Conservation (phyloP, 805 yeast species). For the Candida vaughaniae region DNA sequence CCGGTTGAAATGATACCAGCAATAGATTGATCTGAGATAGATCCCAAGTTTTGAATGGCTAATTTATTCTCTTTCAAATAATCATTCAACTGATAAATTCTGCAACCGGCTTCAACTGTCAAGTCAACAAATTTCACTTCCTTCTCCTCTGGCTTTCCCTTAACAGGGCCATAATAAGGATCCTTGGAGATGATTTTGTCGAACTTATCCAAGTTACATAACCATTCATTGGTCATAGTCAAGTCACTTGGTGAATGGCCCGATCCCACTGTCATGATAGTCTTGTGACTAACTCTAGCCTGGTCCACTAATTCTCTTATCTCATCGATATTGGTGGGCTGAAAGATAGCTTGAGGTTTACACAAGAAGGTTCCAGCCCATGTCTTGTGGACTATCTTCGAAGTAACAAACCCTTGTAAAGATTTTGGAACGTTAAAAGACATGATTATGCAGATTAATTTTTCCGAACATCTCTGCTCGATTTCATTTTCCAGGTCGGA, state of each 20-base stretch:
- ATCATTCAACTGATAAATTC: conserved; percentile 73
- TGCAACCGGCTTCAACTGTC: conserved; percentile 91
- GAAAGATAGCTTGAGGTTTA: conserved; percentile 73
- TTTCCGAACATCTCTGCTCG: conserved; percentile 6
- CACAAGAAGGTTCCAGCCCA: conserved; percentile 93
- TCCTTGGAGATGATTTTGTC: conserved; percentile 50
- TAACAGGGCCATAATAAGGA: conserved; percentile 44
- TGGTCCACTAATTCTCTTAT: conserved; percentile 61
- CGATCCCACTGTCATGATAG: conserved; percentile 83
- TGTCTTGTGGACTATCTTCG: conserved; percentile 52
- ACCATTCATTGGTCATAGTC: conserved; percentile 86
- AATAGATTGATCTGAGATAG: conserved; percentile 88
- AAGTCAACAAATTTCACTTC: conserved; percentile 76
- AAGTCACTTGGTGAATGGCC: conserved; percentile 94
- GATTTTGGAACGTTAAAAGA: conserved; percentile 26
- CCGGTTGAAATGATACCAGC: conserved; percentile 98
- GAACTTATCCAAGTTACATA: conserved; percentile 79
- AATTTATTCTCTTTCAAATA: conserved; percentile 60
- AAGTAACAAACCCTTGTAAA: conserved; percentile 34
- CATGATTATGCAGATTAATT: conserved; percentile 1
- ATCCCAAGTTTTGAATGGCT: conserved; percentile 89
- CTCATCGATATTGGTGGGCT: conserved; percentile 71
- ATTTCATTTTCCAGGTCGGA: no score
- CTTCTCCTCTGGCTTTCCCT: conserved; percentile 14
- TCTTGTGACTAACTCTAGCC: conserved; percentile 60